Evolutionary conservation across 2,329 filamentous ascomycete species (phyloP), one percentile per base, ranked within the genome.

Genomic region (Celoporthe dispersa): DNA sequence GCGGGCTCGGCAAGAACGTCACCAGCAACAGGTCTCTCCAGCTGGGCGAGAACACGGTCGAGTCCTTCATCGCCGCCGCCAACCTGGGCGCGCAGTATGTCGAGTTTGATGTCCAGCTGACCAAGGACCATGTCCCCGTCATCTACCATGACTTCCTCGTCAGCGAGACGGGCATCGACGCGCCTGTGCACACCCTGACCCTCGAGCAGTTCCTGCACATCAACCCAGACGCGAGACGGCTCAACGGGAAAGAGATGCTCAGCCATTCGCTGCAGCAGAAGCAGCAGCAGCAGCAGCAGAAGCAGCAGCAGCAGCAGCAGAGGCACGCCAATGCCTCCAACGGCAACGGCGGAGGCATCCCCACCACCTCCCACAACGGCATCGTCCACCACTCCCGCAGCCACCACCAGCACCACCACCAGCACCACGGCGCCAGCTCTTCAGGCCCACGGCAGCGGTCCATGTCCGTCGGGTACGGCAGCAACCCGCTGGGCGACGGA

Each of bases 121-220:
- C 96, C n/a, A 99, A 99, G 78, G 96, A 99, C 78, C 94, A 97
- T 76, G 94, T 99, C 1, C 96, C 96, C 0, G 95, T 99, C 73
- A 97, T 99, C 76, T 99, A 99, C 78, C 96, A 99, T 78, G 96
- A 99, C 80, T 99, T 99, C 77, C 85, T 98, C 19, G 96, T 99
- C 79, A 97, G 94, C 78, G 96, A 99, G 81, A 98, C 96, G 0
- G 96, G 97, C 12, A 96, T 98, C 67, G 96, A 99, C 77, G 96
- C 96, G 0, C 96, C 96, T 0, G 95, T 99, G 1, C 96, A 99
- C 78, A 97, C 94, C 0, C 84, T 99, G 73, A 99, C 96, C 0
- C 83, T 98, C 4, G 95, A 99, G 77, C 96, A 98, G 84, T 98
- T 98, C 78, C 86, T 98, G 28, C 94, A 97, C 78, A 91, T 97